These are phyloP conservation scores for Crithidia sp. DNA, from an alignment of 208 protist genomes.

Conservation along the genomic window DNA sequence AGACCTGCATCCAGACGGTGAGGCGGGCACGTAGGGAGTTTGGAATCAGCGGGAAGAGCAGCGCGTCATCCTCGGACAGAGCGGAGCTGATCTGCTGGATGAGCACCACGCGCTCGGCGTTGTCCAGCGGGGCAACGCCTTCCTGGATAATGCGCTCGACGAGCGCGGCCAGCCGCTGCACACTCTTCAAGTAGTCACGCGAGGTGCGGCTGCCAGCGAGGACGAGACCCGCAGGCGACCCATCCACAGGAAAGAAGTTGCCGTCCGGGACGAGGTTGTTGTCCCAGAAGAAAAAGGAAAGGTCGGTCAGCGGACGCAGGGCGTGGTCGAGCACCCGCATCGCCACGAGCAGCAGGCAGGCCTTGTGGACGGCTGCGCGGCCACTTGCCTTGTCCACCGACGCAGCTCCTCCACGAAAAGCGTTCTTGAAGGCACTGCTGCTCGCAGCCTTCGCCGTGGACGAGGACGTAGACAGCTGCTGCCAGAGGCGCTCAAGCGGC, in stretches of 20 bases:
- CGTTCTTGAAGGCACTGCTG: neutral
- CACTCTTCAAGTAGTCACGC: slow-evolving; percentile 53
- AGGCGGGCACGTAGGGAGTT: slow-evolving; percentile 42
- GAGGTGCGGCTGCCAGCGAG: slow-evolving; percentile 54
- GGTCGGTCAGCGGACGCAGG: slow-evolving; percentile 50
- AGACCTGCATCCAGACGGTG: slow-evolving; percentile 43
- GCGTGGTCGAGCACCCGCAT: slow-evolving; percentile 49
- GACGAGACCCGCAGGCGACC: slow-evolving; percentile 6
- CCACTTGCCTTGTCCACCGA: neutral
- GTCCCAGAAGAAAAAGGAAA: slow-evolving; percentile 57
- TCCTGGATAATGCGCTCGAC: slow-evolving; percentile 19
- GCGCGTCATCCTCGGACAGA: slow-evolving; percentile 52
- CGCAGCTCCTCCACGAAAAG: neutral
- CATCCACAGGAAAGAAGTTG: slow-evolving; percentile 51
- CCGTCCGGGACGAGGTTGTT: slow-evolving; percentile 49
- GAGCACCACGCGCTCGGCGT: slow-evolving; percentile 32
- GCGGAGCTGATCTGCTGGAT: slow-evolving; percentile 42
- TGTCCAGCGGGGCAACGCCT: slow-evolving; percentile 19
- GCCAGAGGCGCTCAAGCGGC: slow-evolving; percentile 33
- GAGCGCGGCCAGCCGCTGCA: slow-evolving; percentile 30
- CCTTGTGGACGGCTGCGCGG: slow-evolving; percentile 29
- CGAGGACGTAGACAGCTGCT: slow-evolving; percentile 9
- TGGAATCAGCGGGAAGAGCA: slow-evolving; percentile 66
- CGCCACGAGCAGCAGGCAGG: slow-evolving; percentile 38
- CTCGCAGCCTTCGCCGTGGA: neutral